A percentile compares a stretch with the other conserved stretches of the same genome.
Evolutionary conservation across 179 eudicot species (phyloP).

Genomic region (Beta lomatogona): DNA sequence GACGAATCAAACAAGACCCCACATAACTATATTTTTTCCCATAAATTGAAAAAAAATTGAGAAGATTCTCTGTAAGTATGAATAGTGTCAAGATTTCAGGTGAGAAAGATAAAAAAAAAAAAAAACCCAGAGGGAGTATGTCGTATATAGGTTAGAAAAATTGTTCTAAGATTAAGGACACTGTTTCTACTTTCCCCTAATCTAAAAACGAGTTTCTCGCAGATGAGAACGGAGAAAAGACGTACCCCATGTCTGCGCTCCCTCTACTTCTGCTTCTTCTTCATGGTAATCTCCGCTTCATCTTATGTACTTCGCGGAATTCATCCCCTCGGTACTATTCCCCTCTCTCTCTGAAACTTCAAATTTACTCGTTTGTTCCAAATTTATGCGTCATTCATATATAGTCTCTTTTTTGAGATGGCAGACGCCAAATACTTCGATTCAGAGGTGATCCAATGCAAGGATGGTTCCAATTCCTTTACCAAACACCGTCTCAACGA

Average conservation of each 20-base stretch:
- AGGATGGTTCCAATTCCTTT: slow-evolving; percentile 65
- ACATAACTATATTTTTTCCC: too few species aligned
- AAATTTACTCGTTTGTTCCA: not conserved
- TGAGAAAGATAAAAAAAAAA: too few species aligned
- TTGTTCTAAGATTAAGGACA: too few species aligned
- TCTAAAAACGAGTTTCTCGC: too few species aligned
- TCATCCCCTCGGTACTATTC: slow-evolving; percentile 41
- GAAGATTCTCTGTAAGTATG: too few species aligned
- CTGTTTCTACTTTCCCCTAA: too few species aligned
- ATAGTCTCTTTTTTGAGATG: not conserved
- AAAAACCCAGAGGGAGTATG: too few species aligned
- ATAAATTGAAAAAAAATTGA: too few species aligned
- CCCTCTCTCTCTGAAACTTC: not conserved
- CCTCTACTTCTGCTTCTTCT: slow-evolving; percentile 14
- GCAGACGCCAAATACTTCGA: slow-evolving; percentile 61
- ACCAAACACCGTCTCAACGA: slow-evolving; percentile 66
- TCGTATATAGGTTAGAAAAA: too few species aligned
- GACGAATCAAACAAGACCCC: too few species aligned
- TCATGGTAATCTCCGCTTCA: not conserved
- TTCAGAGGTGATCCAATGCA: slow-evolving; percentile 60
- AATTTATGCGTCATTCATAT: not conserved
- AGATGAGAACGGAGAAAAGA: not conserved
- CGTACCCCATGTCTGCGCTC: slow-evolving; percentile 1
- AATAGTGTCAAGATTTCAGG: too few species aligned
- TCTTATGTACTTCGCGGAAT: slow-evolving; percentile 35